Conservation (phyloP, 148 eudicot species). For the Euryodendron excelsum region DNA sequence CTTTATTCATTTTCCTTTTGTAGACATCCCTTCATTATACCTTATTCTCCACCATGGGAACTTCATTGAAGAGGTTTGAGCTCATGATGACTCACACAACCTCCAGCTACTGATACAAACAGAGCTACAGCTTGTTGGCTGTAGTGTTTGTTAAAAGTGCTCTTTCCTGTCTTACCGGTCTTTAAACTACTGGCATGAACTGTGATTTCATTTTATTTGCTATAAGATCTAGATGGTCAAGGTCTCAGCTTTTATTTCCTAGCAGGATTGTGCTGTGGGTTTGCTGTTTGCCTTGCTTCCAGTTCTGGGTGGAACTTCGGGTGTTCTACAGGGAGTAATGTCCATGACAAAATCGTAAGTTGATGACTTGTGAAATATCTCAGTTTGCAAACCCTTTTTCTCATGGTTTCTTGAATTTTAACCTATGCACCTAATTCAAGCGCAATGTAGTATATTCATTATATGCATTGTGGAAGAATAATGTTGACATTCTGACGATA, state of each 20-base stretch:
- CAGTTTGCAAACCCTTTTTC: neutral
- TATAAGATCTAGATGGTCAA: neutral
- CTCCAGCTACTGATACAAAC: neutral
- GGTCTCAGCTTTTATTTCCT: constrained; percentile 7
- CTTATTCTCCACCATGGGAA: neutral
- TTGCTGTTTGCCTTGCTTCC: constrained; percentile 55
- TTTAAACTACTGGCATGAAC: neutral
- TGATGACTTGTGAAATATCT: neutral
- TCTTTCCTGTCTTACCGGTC: neutral
- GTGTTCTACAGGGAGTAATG: constrained; percentile 50
- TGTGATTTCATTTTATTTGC: neutral
- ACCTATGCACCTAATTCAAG: neutral
- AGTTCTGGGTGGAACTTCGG: constrained; percentile 53
- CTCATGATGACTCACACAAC: neutral
- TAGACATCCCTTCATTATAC: neutral
- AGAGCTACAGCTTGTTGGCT: constrained; percentile 1
- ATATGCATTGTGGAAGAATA: neutral
- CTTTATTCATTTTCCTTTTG: neutral
- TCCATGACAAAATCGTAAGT: constrained; percentile 94
- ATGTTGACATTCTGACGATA: neutral
- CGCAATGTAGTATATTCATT: neutral
- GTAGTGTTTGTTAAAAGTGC: neutral
- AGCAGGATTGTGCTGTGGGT: constrained; percentile 57
- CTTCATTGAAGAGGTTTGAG: neutral
- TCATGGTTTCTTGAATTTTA: neutral